These are phyloP conservation scores for Heliosperma pusillum DNA, from an alignment of 148 eudicot species.

Conservation along the genomic window DNA sequence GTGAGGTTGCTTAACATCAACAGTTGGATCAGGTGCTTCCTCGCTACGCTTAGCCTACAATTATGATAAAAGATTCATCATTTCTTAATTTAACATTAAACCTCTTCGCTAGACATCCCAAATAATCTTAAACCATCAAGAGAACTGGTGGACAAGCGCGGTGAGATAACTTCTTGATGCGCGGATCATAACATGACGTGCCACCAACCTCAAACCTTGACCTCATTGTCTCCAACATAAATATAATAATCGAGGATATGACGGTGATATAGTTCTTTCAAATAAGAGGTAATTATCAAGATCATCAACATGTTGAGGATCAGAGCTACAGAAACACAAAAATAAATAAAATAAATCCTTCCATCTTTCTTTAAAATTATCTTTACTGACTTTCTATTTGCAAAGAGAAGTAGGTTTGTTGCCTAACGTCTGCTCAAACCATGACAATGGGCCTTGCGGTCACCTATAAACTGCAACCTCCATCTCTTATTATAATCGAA, in stretches of 20 bases:
- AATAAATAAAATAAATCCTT: not conserved
- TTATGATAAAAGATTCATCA: not conserved
- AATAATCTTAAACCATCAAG: not conserved
- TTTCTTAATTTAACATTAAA: not conserved
- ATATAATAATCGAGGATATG: not conserved
- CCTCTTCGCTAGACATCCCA: not conserved
- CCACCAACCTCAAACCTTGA: not conserved
- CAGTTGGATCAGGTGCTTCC: slow-evolving; percentile 58
- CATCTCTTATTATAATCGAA: not conserved
- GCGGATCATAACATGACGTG: slow-evolving; percentile 7
- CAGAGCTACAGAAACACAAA: not conserved
- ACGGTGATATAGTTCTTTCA: not conserved
- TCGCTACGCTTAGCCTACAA: slow-evolving; percentile 74
- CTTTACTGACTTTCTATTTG: not conserved
- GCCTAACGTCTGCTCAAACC: not conserved
- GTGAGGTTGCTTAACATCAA: slow-evolving; percentile 76
- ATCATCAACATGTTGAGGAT: not conserved
- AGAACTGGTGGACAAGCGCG: not conserved
- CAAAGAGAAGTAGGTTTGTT: not conserved
- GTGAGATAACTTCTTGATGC: not conserved
- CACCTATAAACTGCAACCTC: too few relatives aligned
- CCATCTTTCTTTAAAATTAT: not conserved
- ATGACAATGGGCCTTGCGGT: too few relatives aligned
- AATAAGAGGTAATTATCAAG: not conserved
- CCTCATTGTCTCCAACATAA: not conserved